Conservation (phyloP, 495 filamentous ascomycete genomes). For the Pyrenopolyporus hunteri region DNA sequence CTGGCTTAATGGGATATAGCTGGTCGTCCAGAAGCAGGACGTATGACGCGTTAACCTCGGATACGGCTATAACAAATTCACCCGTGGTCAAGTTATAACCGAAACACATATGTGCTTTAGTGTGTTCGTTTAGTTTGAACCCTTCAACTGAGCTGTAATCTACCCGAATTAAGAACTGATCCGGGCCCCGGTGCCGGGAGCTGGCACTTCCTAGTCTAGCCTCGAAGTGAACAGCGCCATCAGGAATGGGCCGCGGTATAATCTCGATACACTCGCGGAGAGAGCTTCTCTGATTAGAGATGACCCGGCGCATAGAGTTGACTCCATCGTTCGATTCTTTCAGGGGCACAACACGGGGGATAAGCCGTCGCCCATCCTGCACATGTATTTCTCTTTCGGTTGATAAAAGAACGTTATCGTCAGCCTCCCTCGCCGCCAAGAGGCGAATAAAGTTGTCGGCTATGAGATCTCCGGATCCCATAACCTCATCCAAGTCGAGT, state of each 20-base stretch:
- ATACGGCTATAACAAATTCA: constrained; percentile 40
- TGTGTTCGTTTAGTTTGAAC: constrained; percentile 26
- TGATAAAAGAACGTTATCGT: constrained; percentile 28
- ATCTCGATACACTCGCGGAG: constrained; percentile 41
- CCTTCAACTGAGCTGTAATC: constrained; percentile 47
- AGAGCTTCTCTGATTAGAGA: constrained; percentile 41
- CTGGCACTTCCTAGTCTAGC: constrained; percentile 1
- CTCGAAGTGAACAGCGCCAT: constrained; percentile 24
- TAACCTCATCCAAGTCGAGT: constrained; percentile 45
- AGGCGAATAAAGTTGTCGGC: constrained; percentile 42
- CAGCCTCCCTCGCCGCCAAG: not conserved
- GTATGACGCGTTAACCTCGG: constrained; percentile 43
- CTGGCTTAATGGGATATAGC: not conserved
- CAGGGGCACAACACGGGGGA: constrained; percentile 50
- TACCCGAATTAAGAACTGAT: constrained; percentile 36
- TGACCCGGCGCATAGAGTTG: constrained; percentile 47
- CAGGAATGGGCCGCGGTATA: constrained; percentile 2
- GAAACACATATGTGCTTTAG: constrained; percentile 38
- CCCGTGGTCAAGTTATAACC: constrained; percentile 38
- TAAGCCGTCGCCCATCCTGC: constrained; percentile 35
- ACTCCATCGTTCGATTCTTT: constrained; percentile 45
- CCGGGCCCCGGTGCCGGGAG: not conserved
- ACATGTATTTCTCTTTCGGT: constrained; percentile 49
- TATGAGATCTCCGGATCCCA: constrained; percentile 29
- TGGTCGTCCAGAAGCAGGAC: constrained; percentile 14